Evolutionary conservation across 2,329 filamentous ascomycete genomes (phyloP).

Genomic region (Paracamarosporium sp.): DNA sequence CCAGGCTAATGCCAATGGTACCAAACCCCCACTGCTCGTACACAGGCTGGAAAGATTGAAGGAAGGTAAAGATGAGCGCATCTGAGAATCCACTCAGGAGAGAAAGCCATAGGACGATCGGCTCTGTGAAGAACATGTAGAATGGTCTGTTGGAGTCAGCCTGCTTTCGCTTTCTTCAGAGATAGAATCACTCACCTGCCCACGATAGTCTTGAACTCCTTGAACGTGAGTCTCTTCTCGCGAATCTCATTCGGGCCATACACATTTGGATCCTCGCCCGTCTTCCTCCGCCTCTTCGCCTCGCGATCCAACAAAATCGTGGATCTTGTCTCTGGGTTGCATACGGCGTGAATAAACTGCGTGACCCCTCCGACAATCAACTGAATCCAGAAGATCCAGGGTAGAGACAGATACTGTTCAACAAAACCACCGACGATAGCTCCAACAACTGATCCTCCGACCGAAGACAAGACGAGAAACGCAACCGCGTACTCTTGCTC

Average conservation of each 20-base stretch:
- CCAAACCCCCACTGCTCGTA: conserved; percentile 71
- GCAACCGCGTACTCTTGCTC: conserved; percentile 66
- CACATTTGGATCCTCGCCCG: conserved; percentile 63
- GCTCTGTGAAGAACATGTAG: conserved; percentile 75
- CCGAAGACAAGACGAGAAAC: conserved; percentile 65
- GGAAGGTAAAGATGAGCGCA: conserved; percentile 78
- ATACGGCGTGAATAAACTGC: conserved; percentile 69
- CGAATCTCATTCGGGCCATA: conserved; percentile 74
- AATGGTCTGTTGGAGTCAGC: conserved; percentile 53
- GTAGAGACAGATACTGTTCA: conserved; percentile 61
- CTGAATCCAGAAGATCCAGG: conserved; percentile 82
- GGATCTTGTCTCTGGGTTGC: conserved; percentile 77
- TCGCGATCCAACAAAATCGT: conserved; percentile 78
- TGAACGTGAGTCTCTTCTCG: conserved; percentile 49
- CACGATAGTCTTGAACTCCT: conserved; percentile 57
- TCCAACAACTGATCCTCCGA: conserved; percentile 62
- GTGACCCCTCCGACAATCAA: conserved; percentile 77
- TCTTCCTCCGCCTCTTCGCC: conserved; percentile 74
- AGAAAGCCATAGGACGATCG: conserved; percentile 74
- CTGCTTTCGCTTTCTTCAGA: too few relatives aligned
- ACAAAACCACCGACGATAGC: conserved; percentile 63
- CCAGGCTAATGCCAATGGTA: conserved; percentile 62
- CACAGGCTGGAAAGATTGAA: conserved; percentile 72
- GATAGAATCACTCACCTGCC: conserved; percentile 21
- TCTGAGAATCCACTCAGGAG: conserved; percentile 76